phyloP scores from a whole-genome alignment of 306 rosid species.

The Corylus heterophylla region DNA sequence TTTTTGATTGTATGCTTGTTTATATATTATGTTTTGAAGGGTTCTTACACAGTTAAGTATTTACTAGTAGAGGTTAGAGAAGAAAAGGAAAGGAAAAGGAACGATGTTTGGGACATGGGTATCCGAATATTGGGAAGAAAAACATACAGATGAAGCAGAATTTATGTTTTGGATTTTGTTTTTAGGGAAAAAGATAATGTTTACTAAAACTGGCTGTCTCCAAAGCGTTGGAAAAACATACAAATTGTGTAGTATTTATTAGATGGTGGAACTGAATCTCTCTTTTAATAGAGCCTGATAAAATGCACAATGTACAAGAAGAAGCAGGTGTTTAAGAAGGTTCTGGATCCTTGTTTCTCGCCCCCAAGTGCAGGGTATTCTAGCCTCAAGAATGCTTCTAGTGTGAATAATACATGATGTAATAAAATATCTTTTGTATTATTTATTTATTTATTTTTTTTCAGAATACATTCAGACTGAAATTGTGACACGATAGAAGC shows the following conservation, averaged over 20 bases:
- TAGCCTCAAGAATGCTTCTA: too few relatives aligned
- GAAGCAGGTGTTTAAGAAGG: not conserved
- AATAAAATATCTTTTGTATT: too few relatives aligned
- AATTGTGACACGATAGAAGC: too few relatives aligned
- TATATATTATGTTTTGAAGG: not conserved
- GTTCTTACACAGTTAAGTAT: not conserved
- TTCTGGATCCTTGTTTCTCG: not conserved
- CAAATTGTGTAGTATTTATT: too few relatives aligned
- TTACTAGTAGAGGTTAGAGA: not conserved
- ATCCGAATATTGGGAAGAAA: too few relatives aligned
- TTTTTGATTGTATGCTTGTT: not conserved
- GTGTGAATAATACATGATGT: too few relatives aligned
- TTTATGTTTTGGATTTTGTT: not conserved
- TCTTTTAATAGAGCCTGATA: not conserved
- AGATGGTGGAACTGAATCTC: not conserved
- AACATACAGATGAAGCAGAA: not conserved
- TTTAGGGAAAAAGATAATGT: not conserved
- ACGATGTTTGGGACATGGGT: conserved; percentile 10
- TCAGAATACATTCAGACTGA: too few relatives aligned
- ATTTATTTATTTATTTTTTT: too few relatives aligned
- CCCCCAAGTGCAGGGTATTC: too few relatives aligned
- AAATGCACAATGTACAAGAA: not conserved
- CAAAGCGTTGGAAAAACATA: too few relatives aligned
- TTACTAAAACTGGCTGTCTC: too few relatives aligned
- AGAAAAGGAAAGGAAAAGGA: not conserved